These are phyloP conservation scores for Auriscalpium orientale DNA, from an alignment of 768 basidiomycete species.

Conservation along the genomic window DNA sequence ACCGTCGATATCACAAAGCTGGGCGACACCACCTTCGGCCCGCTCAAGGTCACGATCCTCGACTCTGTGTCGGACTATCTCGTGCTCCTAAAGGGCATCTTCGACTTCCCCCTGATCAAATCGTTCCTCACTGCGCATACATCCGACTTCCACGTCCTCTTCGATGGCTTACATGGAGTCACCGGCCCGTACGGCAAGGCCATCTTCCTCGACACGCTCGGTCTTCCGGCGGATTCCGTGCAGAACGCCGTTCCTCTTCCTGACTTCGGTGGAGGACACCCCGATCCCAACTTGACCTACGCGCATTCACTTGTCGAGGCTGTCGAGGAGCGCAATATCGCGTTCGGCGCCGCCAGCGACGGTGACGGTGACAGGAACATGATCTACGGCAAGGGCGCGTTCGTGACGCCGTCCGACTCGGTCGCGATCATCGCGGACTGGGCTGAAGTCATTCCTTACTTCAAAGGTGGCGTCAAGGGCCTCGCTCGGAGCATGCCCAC, in stretches of 20 bases:
- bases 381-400: slow-evolving; percentile 98
- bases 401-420: slow-evolving; percentile 96
- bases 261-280: slow-evolving; percentile 96
- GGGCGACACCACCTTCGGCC: slow-evolving; percentile 74
- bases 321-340: slow-evolving; percentile 80
- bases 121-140: slow-evolving; percentile 69
- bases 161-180: slow-evolving; percentile 94
- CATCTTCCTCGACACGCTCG: slow-evolving; percentile 78
- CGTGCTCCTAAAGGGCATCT: slow-evolving; percentile 76
- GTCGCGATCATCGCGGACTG: slow-evolving; percentile 99
- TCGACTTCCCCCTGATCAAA: slow-evolving; percentile 91
- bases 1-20: slow-evolving; percentile 78
- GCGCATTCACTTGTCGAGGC: slow-evolving; percentile 89
- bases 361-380: slow-evolving; percentile 99
- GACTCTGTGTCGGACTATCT: slow-evolving; percentile 92
- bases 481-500: slow-evolving; percentile 97
- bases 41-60: slow-evolving; percentile 81
- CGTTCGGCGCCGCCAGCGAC: slow-evolving; percentile 94
- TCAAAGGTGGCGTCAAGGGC: slow-evolving; percentile 90
- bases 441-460: slow-evolving; percentile 89
- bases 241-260: slow-evolving; percentile 91
- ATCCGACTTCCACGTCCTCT: slow-evolving; percentile 75
- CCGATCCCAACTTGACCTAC: slow-evolving; percentile 97
- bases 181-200: slow-evolving; percentile 93
- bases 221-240: slow-evolving; percentile 68